Evolutionary conservation across 148 eudicot genomes (phyloP), one percentile per base, ranked within the genome.

Genomic region (Nyssa sinensis): DNA sequence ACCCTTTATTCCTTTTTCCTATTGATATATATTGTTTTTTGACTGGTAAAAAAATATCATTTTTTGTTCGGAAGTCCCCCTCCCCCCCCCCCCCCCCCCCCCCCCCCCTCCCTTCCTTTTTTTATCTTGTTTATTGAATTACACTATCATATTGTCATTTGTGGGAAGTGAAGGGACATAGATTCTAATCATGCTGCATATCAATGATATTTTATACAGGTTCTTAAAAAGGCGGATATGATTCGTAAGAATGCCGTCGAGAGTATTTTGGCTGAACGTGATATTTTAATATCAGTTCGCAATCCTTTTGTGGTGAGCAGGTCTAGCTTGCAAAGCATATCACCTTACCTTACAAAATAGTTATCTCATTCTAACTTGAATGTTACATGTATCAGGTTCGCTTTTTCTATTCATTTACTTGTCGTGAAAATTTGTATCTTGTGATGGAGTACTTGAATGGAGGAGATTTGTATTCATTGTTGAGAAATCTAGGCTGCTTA

Each of bases 361-460:
- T 69, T 34, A 30, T 80, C 63, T 59, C 24, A 8, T 75, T 75
- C 73, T 87, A 61, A 86, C 73, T 37, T 80, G 53, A 62, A 29
- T 28, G 70, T 64, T n/a, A 9, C n/a, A 64, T 81, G 65, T 74
- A 32, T 64, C 89, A 95, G 99, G 99, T 95, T 63, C 97, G 99
- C 57, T 95, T 95, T 92, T 95, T 95, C 74, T 95, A 95, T 82
- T 95, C 99, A 29, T 95, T 95, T 77, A 95, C 99, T 41, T 95
- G 99, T 67, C 93, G 97, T 73, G 99, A 95, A 72, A 95, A 95
- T 83, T 89, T 95, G 90, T 95, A 95, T 81, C 88, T 95, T 73
- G 99, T 95, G 66, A 95, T 95, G 99, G 99, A 95, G 80, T 95
- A 95, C 80, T 80, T 95, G 83, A 95, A 92, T 80, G 99, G 99